Conservation (phyloP, 164 flowering plant species). For the Taxillus chinensis region DNA sequence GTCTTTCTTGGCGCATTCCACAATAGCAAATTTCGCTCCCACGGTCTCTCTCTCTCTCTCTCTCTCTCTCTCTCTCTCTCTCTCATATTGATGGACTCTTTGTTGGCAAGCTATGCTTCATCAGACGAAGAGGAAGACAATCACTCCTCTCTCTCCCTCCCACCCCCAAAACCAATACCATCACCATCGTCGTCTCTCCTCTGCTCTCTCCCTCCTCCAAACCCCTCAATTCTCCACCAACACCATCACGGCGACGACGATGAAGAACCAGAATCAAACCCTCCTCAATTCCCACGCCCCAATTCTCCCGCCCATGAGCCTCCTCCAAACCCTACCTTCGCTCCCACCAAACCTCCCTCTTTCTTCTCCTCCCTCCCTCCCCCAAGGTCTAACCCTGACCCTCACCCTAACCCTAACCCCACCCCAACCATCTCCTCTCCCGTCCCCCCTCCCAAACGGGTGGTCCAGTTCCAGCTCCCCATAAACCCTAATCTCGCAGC, state of each 20-base stretch:
- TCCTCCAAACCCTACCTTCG: background rate
- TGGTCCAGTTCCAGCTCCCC: constrained; percentile 66
- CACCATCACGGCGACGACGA: background rate
- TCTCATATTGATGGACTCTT: constrained; percentile 42
- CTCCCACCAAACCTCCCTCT: background rate
- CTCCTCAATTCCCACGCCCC: background rate
- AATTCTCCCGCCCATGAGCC: background rate
- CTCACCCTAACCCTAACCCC: background rate
- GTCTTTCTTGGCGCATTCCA: too few species aligned
- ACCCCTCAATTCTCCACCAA: constrained; percentile 5
- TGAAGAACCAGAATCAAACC: background rate
- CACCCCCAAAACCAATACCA: constrained; percentile 21
- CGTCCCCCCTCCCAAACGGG: constrained; percentile 27
- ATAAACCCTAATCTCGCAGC: constrained; percentile 12
- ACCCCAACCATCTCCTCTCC: background rate
- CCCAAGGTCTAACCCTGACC: background rate
- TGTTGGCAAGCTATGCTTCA: constrained; percentile 57
- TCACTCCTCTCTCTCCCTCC: constrained; percentile 3
- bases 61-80: constrained; percentile 1
- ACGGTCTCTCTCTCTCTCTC: too few species aligned
- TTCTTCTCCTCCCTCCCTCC: constrained; percentile 2
- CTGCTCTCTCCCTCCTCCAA: background rate
- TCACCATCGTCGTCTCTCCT: too few species aligned
- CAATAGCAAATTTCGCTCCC: too few species aligned
- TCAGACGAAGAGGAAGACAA: constrained; percentile 49